Percentiles rank a stretch among this genome's conserved stretches.
Evolutionary conservation across 2,329 filamentous ascomycete species (phyloP).

Genomic region (Exophiala sp.): DNA sequence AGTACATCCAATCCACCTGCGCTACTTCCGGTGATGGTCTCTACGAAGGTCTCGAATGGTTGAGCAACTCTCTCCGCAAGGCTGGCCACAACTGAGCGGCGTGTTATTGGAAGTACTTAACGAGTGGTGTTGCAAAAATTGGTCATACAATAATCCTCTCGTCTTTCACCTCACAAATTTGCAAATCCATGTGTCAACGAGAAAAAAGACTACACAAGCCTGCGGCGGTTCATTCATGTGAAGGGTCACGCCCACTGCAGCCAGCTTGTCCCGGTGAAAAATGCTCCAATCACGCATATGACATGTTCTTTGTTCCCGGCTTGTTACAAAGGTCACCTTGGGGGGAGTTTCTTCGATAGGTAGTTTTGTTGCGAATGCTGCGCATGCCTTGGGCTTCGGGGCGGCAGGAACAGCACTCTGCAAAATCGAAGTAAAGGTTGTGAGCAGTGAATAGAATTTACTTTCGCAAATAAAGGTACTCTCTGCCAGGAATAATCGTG

Average conservation of each 20-base stretch:
- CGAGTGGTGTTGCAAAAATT: neutral
- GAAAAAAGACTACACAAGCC: slow-evolving; percentile 15
- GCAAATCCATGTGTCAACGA: no score
- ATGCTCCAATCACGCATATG: slow-evolving; percentile 20
- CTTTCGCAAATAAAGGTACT: neutral
- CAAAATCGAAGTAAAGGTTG: slow-evolving; percentile 22
- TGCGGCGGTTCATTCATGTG: slow-evolving; percentile 12
- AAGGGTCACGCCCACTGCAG: slow-evolving; percentile 14
- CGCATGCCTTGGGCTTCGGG: slow-evolving; percentile 25
- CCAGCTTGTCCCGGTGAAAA: slow-evolving; percentile 23
- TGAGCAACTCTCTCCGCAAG: slow-evolving; percentile 79
- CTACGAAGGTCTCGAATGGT: slow-evolving; percentile 97
- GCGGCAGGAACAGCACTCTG: slow-evolving; percentile 24
- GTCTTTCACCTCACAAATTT: slow-evolving; percentile 1
- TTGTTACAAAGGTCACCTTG: slow-evolving; percentile 21
- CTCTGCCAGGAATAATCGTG: slow-evolving; percentile 3
- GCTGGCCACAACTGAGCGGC: slow-evolving; percentile 45
- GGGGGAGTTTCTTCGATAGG: slow-evolving; percentile 21
- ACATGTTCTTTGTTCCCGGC: slow-evolving; percentile 22
- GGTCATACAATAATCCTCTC: slow-evolving; percentile 13
- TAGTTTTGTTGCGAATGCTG: slow-evolving; percentile 25
- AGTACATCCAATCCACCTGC: slow-evolving; percentile 99
- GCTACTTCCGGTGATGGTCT: slow-evolving; percentile 98
- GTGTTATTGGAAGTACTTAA: neutral
- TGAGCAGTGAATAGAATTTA: slow-evolving; percentile 26